Evolutionary conservation across 208 protist species (phyloP).

Genomic region (Trypanosoma caninum): DNA sequence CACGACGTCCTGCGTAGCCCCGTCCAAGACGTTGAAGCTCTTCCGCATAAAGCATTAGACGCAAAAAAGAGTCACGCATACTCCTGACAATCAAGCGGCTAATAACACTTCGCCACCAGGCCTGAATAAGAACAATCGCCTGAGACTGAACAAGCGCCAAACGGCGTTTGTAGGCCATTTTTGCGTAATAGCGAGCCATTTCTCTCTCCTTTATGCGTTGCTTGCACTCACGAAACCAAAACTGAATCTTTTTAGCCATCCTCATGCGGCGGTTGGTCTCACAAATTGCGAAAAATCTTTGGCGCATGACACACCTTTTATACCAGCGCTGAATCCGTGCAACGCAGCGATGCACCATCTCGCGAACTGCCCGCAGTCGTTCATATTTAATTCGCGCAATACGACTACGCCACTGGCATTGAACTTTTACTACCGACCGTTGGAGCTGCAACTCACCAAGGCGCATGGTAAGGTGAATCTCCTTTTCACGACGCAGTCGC

Average conservation of each 20-base stretch:
- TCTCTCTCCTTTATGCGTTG: conserved; percentile 49
- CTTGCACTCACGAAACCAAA: conserved; percentile 46
- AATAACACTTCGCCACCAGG: conserved; percentile 30
- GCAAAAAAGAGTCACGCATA: conserved; percentile 43
- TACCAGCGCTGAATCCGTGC: conserved; percentile 67
- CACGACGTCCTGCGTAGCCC: conserved; percentile 39
- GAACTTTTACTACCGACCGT: conserved; percentile 49
- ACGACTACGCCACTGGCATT: conserved; percentile 72
- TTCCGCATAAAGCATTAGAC: conserved; percentile 34
- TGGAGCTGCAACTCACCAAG: conserved; percentile 29
- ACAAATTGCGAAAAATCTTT: conserved; percentile 42
- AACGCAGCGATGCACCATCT: conserved; percentile 38
- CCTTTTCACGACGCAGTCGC: conserved; percentile 13
- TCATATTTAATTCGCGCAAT: conserved; percentile 50
- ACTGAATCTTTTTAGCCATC: conserved; percentile 54
- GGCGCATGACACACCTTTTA: conserved; percentile 42
- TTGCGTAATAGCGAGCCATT: conserved; percentile 64
- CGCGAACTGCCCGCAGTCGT: conserved; percentile 61
- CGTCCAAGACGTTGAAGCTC: conserved; percentile 58
- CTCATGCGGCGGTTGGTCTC: conserved; percentile 36
- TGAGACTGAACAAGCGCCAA: conserved; percentile 40
- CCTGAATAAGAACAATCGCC: conserved; percentile 45
- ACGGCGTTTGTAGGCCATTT: conserved; percentile 43
- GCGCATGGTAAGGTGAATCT: conserved; percentile 24
- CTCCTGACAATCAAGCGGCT: conserved; percentile 49